Evolutionary conservation across 2,329 filamentous ascomycete species (phyloP), one percentile per base, ranked within the genome.

Genomic region (Ceratocystis colombiana): DNA sequence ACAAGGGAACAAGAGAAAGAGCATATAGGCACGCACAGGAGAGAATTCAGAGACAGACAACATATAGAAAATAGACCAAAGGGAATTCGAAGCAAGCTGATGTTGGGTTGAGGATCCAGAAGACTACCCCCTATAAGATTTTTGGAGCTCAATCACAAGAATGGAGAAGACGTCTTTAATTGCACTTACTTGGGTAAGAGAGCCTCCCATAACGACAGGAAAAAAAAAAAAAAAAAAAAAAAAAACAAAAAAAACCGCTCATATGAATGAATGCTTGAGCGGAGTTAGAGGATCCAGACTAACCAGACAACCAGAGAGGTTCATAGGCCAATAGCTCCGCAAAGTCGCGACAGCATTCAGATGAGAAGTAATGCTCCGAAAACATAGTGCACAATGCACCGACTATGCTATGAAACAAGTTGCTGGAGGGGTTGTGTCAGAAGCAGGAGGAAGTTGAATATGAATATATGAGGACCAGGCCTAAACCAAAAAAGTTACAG

Each of bases 151-250:
- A 30, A 37, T 22, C 12, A 5, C 15, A 22, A 63, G 48, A 48
- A 63, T 48, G 30, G 61, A 33, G 61, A 45, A 20, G 48, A 45
- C 44, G 15, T 50, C 20, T 22, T 20, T 63, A 37, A 63, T 63
- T 15, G 37, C 61, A 45, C 46, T 63, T 15, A 15, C 33, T 20
- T n/a, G n/a, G 44, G 61, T 28, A 22, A 7, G 61, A 25, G 28
- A 46, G 46, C 7, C 44, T 25, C 61, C 48, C 37, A 5, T 41
- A 41, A 12, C 15, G 37, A 12, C 37, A 41, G 2, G 10, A 10
- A 15, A 10, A 2, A 63, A 30, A 6, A 63, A 22, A 22, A 50
- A n/a, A 15, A 44, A 33, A 3, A 46, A 22, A 2, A 10, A 15
- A 10, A 1, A 46, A 22, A 2, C 3, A 15, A 10, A 1, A 25